phyloP scores from a whole-genome alignment of 768 basidiomycete genomes.

The Suillus subalutaceus region DNA sequence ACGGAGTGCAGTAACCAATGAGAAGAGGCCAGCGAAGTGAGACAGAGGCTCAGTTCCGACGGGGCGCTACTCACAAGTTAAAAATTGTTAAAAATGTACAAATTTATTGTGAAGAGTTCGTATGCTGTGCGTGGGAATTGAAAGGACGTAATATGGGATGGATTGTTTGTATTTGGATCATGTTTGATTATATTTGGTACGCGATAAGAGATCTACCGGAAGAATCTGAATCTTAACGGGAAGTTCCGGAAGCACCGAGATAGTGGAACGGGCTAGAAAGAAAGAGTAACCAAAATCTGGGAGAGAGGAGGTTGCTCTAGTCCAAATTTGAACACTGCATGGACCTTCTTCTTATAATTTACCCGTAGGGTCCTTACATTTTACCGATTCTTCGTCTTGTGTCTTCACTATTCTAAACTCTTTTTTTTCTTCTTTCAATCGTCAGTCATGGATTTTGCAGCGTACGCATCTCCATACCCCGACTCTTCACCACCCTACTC shows the following conservation, averaged over 20 bases:
- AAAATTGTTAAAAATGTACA: conserved; percentile 2
- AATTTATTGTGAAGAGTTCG: conserved; percentile 7
- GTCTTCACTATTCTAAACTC: background rate
- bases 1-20: background rate
- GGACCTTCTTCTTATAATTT: conserved; percentile 38
- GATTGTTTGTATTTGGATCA: conserved; percentile 30
- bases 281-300: conserved; percentile 43
- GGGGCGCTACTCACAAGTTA: conserved; percentile 4
- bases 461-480: conserved; percentile 44
- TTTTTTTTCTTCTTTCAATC: background rate
- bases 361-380: conserved; percentile 17
- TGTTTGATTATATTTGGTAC: conserved; percentile 15
- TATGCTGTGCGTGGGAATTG: conserved; percentile 36
- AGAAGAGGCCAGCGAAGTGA: conserved; percentile 3
- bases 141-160: conserved; percentile 31
- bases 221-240: conserved; percentile 29
- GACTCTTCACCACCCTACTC: conserved; percentile 47
- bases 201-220: conserved; percentile 31
- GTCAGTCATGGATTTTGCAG: conserved; percentile 56
- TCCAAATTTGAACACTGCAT: conserved; percentile 31
- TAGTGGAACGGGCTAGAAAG: conserved; percentile 36
- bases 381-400: conserved; percentile 17
- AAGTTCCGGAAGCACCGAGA: conserved; percentile 36
- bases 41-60: conserved; percentile 20
- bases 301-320: conserved; percentile 32